These are phyloP conservation scores for Collybia nuda DNA, from an alignment of 768 basidiomycete genomes.

Conservation along the genomic window DNA sequence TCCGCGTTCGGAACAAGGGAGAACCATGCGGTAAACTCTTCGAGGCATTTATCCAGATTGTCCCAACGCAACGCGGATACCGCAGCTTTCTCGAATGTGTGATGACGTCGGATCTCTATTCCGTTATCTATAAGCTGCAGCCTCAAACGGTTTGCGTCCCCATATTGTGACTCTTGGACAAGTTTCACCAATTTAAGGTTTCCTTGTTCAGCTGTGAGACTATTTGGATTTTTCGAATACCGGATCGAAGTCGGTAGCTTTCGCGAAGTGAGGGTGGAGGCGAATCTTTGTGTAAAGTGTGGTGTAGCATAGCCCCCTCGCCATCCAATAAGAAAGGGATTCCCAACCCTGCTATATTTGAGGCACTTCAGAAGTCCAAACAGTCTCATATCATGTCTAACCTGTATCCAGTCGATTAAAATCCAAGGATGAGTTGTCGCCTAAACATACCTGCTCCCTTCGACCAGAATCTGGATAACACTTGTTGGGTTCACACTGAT, in stretches of 20 bases:
- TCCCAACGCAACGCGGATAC: slow-evolving; percentile 12
- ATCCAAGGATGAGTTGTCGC: too few relatives aligned
- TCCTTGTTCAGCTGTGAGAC: neutral
- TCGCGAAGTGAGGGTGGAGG: too few relatives aligned
- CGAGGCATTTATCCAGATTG: slow-evolving; percentile 3
- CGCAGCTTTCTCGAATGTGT: slow-evolving; percentile 16
- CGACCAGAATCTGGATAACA: too few relatives aligned
- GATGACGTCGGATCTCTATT: slow-evolving; percentile 11
- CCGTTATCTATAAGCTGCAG: slow-evolving; percentile 8
- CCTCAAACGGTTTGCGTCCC: slow-evolving; percentile 18
- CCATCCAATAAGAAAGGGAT: neutral
- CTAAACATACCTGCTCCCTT: too few relatives aligned
- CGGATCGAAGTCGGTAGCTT: too few relatives aligned
- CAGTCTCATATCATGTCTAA: too few relatives aligned
- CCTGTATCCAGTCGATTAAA: too few relatives aligned
- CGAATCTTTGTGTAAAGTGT: too few relatives aligned
- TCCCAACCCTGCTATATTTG: too few relatives aligned
- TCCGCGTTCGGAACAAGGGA: slow-evolving; percentile 15
- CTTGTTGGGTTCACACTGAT: too few relatives aligned
- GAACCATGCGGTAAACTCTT: slow-evolving; percentile 15
- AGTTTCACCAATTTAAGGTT: slow-evolving; percentile 12
- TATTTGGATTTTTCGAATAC: too few relatives aligned
- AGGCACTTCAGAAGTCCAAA: too few relatives aligned
- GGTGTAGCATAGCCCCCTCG: neutral
- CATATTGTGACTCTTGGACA: slow-evolving; percentile 11